phyloP scores from a whole-genome alignment of 345 rosid species.

The Citrus glauca region DNA sequence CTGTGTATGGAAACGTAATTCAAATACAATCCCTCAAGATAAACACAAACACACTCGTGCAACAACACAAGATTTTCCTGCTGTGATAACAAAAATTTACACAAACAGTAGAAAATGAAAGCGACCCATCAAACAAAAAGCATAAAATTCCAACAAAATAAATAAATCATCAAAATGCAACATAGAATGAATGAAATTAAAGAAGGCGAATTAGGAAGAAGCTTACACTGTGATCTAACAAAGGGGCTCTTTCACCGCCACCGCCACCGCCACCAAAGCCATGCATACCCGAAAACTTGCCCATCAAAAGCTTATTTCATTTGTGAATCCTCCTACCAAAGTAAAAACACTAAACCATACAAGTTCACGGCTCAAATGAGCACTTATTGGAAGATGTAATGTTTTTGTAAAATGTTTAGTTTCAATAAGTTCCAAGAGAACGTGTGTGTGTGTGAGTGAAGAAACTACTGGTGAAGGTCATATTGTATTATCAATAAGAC shows the following conservation, averaged over 20 bases:
- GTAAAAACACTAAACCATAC: background rate
- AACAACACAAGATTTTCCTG: background rate
- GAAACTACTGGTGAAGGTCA: too few relatives aligned
- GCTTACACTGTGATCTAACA: conserved; percentile 32
- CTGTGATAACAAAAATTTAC: background rate
- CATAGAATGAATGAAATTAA: background rate
- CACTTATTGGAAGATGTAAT: background rate
- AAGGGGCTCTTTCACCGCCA: conserved; percentile 26
- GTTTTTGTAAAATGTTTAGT: background rate
- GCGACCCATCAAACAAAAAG: background rate
- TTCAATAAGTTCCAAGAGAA: background rate
- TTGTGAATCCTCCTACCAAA: background rate
- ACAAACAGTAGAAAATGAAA: background rate
- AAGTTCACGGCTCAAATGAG: background rate
- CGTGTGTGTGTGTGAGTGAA: too few relatives aligned
- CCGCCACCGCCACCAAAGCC: conserved; percentile 9
- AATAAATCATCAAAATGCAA: background rate
- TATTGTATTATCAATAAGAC: too few relatives aligned
- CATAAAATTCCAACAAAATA: too few relatives aligned
- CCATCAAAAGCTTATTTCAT: background rate
- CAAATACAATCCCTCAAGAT: background rate
- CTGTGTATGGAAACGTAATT: background rate
- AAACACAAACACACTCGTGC: background rate
- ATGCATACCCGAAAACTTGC: conserved; percentile 9
- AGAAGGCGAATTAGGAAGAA: background rate